phyloP scores from a whole-genome alignment of 169 alveolate genomes.

The Amoebophrya sp. region DNA sequence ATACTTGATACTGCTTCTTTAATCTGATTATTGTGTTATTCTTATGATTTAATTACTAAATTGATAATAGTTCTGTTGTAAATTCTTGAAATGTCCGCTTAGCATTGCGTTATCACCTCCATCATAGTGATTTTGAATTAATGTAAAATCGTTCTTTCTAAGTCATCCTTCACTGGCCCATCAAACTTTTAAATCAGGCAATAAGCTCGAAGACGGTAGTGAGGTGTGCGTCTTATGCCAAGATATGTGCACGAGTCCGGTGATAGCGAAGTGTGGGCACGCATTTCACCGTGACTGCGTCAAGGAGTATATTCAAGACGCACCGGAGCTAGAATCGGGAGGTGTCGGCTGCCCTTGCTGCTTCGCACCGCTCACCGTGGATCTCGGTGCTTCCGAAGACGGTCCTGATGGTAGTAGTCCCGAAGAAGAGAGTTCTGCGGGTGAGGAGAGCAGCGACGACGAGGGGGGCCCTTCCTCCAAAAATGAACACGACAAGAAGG shows the following conservation, averaged over 20 bases:
- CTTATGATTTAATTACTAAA: too few species aligned
- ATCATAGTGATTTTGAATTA: too few species aligned
- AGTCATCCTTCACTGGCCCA: too few species aligned
- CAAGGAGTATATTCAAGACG: constrained; percentile 61
- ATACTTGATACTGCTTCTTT: too few species aligned
- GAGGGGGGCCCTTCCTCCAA: background rate
- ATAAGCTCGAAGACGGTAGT: background rate
- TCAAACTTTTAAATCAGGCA: too few species aligned
- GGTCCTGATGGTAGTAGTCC: background rate
- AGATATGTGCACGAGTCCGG: constrained; percentile 48
- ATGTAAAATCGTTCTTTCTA: too few species aligned
- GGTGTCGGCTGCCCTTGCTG: constrained; percentile 68
- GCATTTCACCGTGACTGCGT: constrained; percentile 65
- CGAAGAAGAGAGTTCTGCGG: background rate
- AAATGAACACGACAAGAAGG: background rate
- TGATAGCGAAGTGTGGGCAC: constrained; percentile 64
- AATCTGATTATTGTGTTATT: too few species aligned
- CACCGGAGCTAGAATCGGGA: constrained; percentile 54
- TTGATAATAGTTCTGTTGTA: too few species aligned
- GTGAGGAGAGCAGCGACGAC: background rate
- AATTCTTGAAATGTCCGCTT: too few species aligned
- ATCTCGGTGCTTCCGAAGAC: constrained; percentile 25
- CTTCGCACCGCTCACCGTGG: constrained; percentile 63
- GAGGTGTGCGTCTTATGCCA: constrained; percentile 61
- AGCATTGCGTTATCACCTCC: too few species aligned